phyloP scores from a whole-genome alignment of 441 rosid genomes.

The Pelargonium citronellum region DNA sequence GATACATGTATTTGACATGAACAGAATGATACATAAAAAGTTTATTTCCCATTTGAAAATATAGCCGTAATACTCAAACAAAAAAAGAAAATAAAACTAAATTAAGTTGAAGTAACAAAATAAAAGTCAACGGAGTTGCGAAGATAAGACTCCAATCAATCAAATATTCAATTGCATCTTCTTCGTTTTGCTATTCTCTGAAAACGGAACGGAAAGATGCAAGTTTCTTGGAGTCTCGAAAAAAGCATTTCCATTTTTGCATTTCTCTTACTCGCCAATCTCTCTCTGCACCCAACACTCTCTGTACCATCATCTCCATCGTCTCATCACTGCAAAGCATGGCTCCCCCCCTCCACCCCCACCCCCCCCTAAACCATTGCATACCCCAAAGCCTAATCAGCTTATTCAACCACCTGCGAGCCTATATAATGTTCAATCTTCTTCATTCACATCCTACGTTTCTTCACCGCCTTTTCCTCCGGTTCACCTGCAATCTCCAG shows the following conservation, averaged over 20 bases:
- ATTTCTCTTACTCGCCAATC: conserved; percentile 20
- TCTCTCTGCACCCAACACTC: conserved; percentile 22
- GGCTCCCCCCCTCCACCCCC: conserved; percentile 43
- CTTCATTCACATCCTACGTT: too few relatives aligned
- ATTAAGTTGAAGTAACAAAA: neutral
- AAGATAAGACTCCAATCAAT: neutral
- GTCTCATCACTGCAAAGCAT: conserved; percentile 51
- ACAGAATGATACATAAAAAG: too few relatives aligned
- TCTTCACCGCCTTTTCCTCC: too few relatives aligned
- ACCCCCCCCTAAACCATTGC: neutral
- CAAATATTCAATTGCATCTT: neutral
- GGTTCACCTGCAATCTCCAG: too few relatives aligned
- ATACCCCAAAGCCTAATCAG: too few relatives aligned
- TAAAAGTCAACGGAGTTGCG: neutral
- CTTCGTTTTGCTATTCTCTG: neutral
- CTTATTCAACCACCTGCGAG: too few relatives aligned
- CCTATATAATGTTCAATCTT: too few relatives aligned
- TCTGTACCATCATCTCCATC: neutral
- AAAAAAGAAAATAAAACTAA: too few relatives aligned
- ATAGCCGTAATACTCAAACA: too few relatives aligned
- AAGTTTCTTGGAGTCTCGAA: neutral
- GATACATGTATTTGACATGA: too few relatives aligned
- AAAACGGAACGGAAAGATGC: neutral
- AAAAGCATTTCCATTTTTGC: neutral
- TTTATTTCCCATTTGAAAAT: too few relatives aligned